Conservation (phyloP, 768 basidiomycete genomes). For the Mycena vitilis region DNA sequence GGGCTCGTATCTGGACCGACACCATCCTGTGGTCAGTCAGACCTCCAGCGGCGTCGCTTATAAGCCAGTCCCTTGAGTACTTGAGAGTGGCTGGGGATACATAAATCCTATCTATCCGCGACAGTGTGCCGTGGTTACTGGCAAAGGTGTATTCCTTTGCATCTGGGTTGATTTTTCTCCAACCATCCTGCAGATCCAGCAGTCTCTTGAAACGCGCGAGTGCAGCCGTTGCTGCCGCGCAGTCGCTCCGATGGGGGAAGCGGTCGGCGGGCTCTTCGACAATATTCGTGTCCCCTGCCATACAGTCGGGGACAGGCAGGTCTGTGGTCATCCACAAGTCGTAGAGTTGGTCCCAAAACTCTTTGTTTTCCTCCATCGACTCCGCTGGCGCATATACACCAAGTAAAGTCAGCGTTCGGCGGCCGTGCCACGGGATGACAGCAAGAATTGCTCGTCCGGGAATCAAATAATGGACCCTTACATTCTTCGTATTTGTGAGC, state of each 20-base stretch:
- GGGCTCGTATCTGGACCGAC: constrained; percentile 19
- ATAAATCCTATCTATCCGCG: constrained; percentile 30
- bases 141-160: constrained; percentile 23
- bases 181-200: constrained; percentile 18
- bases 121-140: not conserved
- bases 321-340: constrained; percentile 11
- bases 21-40: constrained; percentile 33
- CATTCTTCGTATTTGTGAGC: not conserved
- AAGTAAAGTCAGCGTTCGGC: constrained; percentile 13
- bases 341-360: constrained; percentile 6
- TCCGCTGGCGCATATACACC: constrained; percentile 21
- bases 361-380: constrained; percentile 6
- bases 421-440: constrained; percentile 16
- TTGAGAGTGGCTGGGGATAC: constrained; percentile 4
- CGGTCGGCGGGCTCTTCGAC: constrained; percentile 13
- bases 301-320: constrained; percentile 6
- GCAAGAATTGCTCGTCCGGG: constrained; percentile 19
- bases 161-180: constrained; percentile 10
- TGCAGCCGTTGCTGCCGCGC: not conserved
- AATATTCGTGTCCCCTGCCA: constrained; percentile 9
- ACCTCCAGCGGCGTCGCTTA: constrained; percentile 2
- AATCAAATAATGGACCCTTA: constrained; percentile 9
- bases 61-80: constrained; percentile 21
- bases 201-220: constrained; percentile 4
- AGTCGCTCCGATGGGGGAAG: constrained; percentile 1